Percentiles rank a stretch among this genome's conserved stretches.
These are phyloP conservation scores for Globisporangium camurandrum DNA, from an alignment of 352 stramenopile species.

Conservation along the genomic window DNA sequence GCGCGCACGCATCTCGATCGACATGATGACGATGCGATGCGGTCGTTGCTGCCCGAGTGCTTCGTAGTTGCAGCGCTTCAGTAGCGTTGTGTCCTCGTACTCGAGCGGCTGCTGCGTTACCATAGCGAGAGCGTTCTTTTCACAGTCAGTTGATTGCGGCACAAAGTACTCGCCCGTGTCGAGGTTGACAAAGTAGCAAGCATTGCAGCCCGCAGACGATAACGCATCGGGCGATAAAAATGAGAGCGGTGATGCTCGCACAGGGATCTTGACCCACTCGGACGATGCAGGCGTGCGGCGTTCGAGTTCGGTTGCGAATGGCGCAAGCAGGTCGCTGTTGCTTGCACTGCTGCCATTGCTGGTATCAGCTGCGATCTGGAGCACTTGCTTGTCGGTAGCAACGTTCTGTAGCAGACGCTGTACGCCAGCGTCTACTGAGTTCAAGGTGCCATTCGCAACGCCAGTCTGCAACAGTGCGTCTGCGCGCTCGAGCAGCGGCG, in stretches of 20 bases:
- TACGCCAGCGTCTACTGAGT: neutral
- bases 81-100: constrained; percentile 34
- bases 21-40: constrained; percentile 41
- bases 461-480: neutral
- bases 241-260: neutral
- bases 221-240: neutral
- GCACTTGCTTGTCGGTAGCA: constrained; percentile 7
- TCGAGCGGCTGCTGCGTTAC: constrained; percentile 63
- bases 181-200: constrained; percentile 51
- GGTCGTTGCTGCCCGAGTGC: constrained; percentile 5
- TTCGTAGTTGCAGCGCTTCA: constrained; percentile 16
- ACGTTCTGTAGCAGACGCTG: constrained; percentile 2
- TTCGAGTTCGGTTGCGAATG: constrained; percentile 21
- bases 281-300: constrained; percentile 43
- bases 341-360: too few species aligned
- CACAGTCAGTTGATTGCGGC: too few species aligned
- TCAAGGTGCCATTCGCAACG: neutral
- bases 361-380: too few species aligned
- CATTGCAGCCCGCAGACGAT: neutral
- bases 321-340: constrained; percentile 2
- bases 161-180: constrained; percentile 38
- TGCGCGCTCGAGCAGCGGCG: constrained; percentile 14
- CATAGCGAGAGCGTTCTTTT: constrained; percentile 7
- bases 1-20: constrained; percentile 26
- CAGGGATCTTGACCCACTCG: constrained; percentile 37